A percentile compares a stretch with the other conserved stretches of the same genome.
Conservation (phyloP, 345 rosid genomes). For the Trapa incisa region DNA sequence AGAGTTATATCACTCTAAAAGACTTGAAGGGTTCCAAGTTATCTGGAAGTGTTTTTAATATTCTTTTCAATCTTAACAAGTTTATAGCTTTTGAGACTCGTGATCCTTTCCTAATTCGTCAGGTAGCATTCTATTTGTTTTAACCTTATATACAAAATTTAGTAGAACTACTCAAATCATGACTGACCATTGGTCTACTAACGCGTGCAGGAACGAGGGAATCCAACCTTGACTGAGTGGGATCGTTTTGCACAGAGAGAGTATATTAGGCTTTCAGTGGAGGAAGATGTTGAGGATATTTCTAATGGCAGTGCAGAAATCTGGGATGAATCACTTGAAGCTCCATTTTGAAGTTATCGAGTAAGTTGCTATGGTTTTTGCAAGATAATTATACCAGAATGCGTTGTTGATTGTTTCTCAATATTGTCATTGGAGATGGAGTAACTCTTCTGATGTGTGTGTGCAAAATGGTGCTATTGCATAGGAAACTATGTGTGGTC, state of each 20-base stretch:
- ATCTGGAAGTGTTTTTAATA: slow-evolving; percentile 81
- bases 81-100: slow-evolving; percentile 97
- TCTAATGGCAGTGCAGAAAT: slow-evolving; percentile 97
- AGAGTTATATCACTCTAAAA: slow-evolving; percentile 46
- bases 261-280: slow-evolving; percentile 95
- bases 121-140: slow-evolving; percentile 31
- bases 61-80: slow-evolving; percentile 90
- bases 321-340: slow-evolving; percentile 97
- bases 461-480: neutral
- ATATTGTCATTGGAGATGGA: neutral
- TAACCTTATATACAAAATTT: neutral
- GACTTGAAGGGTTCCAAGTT: slow-evolving; percentile 83
- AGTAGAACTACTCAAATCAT: neutral
- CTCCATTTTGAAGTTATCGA: slow-evolving; percentile 54
- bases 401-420: neutral
- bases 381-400: neutral
- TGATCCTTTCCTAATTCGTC: slow-evolving; percentile 94
- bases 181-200: neutral
- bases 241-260: slow-evolving; percentile 97
- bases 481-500: neutral
- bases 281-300: slow-evolving; percentile 95
- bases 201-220: slow-evolving; percentile 71
- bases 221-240: slow-evolving; percentile 96
- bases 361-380: neutral
- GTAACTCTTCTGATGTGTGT: neutral